phyloP scores from a whole-genome alignment of 2,329 filamentous ascomycete species.

The Fusarium nematophilum region DNA sequence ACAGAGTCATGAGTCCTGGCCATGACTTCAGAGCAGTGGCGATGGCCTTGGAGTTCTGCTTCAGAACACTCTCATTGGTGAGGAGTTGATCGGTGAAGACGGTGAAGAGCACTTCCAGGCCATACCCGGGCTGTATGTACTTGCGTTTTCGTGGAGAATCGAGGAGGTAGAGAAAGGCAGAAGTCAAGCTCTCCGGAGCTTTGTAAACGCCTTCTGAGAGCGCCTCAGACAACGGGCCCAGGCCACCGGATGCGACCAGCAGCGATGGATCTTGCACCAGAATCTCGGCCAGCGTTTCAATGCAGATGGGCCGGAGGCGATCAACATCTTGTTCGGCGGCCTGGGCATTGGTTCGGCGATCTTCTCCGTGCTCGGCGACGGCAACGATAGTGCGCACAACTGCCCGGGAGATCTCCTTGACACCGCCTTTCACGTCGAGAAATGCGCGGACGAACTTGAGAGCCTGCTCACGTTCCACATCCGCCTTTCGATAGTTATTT shows the following conservation, averaged over 20 bases:
- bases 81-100: conserved; percentile 87
- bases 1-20: conserved; percentile 89
- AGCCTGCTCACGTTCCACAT: conserved; percentile 95
- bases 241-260: conserved; percentile 83
- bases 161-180: conserved; percentile 88
- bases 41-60: conserved; percentile 92
- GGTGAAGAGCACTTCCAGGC: conserved; percentile 89
- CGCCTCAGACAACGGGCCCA: conserved; percentile 90
- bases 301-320: conserved; percentile 87
- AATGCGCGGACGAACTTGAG: conserved; percentile 97
- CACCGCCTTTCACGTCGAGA: conserved; percentile 92
- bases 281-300: conserved; percentile 93
- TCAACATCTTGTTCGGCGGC: conserved; percentile 79
- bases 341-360: conserved; percentile 82
- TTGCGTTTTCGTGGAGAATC: conserved; percentile 84
- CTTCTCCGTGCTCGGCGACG: conserved; percentile 88
- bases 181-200: conserved; percentile 87
- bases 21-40: conserved; percentile 91
- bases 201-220: conserved; percentile 92
- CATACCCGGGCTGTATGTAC: conserved; percentile 87
- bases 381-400: conserved; percentile 91
- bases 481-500: conserved; percentile 96
- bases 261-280: conserved; percentile 86
- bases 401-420: conserved; percentile 85
- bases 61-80: conserved; percentile 72